Evolutionary conservation across 2,329 filamentous ascomycete species (phyloP).

Genomic region (Penicillium sp.): DNA sequence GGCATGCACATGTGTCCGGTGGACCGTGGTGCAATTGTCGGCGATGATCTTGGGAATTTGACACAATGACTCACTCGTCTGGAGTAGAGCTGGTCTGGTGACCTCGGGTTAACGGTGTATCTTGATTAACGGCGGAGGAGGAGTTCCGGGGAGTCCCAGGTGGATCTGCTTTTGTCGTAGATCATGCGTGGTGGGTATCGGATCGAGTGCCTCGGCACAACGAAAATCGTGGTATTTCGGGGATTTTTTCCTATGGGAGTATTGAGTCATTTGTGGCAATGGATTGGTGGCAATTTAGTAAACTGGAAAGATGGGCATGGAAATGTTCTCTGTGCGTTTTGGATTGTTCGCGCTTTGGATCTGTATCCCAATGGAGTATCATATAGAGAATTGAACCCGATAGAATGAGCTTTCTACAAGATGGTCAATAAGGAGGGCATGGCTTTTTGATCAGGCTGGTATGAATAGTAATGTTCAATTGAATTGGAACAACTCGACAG

Average conservation of each 20-base stretch:
- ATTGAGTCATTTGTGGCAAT: neutral
- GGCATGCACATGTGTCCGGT: neutral
- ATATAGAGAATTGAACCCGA: neutral
- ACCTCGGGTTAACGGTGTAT: neutral
- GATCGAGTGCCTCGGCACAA: neutral
- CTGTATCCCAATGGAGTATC: neutral
- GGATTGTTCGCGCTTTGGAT: neutral
- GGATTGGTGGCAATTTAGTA: neutral
- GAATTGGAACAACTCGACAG: neutral
- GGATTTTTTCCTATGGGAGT: neutral
- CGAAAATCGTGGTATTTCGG: neutral
- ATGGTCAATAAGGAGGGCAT: neutral
- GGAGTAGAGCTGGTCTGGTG: neutral
- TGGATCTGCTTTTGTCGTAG: conserved; percentile 1
- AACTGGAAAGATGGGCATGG: neutral
- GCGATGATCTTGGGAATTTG: neutral
- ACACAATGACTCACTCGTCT: neutral
- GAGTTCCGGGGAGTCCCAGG: neutral
- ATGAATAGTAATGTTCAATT: neutral
- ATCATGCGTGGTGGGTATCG: conserved; percentile 5
- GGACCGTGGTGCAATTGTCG: neutral
- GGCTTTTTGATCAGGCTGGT: neutral
- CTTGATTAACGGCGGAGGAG: neutral
- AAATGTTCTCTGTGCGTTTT: neutral
- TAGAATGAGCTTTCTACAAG: neutral